These are phyloP conservation scores for Chimonanthus praecox DNA, from an alignment of 164 flowering plant species.

Conservation along the genomic window DNA sequence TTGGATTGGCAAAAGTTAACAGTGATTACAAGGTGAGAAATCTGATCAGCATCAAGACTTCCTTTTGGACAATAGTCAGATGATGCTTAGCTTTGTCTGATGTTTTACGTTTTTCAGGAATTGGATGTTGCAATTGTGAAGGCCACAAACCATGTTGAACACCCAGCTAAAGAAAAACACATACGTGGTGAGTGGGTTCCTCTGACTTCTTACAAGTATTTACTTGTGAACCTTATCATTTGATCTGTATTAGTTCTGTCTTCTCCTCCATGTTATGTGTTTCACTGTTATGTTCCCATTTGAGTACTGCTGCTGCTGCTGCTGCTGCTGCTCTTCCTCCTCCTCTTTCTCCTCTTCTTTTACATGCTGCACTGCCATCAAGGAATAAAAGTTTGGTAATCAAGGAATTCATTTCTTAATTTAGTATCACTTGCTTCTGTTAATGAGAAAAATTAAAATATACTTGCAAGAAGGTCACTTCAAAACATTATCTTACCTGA, in stretches of 20 bases:
- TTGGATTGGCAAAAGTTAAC: slow-evolving; percentile 91
- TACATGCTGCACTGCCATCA: no score
- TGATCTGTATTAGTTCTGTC: background rate
- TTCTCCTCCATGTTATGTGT: no score
- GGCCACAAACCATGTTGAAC: slow-evolving; percentile 61
- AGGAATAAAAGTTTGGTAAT: no score
- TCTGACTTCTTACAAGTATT: background rate
- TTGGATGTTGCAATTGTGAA: slow-evolving; percentile 57
- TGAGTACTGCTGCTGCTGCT: no score
- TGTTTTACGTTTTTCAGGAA: slow-evolving; percentile 24
- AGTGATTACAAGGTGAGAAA: slow-evolving; percentile 86
- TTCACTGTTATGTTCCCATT: no score
- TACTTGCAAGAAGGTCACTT: no score
- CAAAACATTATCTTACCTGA: no score
- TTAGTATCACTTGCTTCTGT: no score
- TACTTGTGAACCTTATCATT: background rate
- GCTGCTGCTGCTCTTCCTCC: no score
- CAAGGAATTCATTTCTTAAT: no score
- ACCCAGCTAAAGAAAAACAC: slow-evolving; percentile 53
- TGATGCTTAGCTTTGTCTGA: background rate
- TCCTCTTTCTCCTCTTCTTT: no score
- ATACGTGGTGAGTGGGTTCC: slow-evolving; percentile 27
- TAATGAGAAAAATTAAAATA: no score
- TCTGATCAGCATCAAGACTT: background rate
- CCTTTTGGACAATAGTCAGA: background rate